These are phyloP conservation scores for Cymodocea nodosa DNA, from an alignment of 116 monocot genomes.

Conservation along the genomic window DNA sequence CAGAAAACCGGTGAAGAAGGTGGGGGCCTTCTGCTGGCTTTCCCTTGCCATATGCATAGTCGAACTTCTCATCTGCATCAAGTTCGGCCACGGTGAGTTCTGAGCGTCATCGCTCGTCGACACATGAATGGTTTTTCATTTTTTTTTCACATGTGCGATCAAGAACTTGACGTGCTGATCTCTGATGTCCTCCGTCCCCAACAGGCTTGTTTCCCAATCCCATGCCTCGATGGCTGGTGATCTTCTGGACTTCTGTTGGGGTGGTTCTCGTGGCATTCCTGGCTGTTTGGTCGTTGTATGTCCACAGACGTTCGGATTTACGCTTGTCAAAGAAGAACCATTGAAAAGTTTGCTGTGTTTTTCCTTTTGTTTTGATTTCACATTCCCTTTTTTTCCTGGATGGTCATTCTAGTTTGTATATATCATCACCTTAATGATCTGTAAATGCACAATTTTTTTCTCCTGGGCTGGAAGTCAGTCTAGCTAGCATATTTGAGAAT, in stretches of 20 bases:
- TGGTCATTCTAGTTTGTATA: constrained; percentile 9
- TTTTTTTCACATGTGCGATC: no score
- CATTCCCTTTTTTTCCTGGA: constrained; percentile 1
- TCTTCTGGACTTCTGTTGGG: constrained; percentile 58
- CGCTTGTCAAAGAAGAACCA: constrained; percentile 38
- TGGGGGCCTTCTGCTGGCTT: constrained; percentile 97
- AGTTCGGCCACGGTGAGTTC: constrained; percentile 76
- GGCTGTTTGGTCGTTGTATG: constrained; percentile 61
- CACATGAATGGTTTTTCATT: neutral
- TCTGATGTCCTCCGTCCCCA: neutral
- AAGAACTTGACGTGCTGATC: neutral
- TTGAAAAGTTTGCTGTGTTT: constrained; percentile 13
- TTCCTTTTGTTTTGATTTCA: neutral
- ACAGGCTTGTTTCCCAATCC: constrained; percentile 74
- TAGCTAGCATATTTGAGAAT: constrained; percentile 1
- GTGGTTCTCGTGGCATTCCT: constrained; percentile 39
- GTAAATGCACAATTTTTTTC: constrained; percentile 4
- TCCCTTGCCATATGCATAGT: constrained; percentile 94
- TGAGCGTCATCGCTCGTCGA: neutral
- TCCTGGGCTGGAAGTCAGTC: neutral
- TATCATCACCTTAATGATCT: constrained; percentile 2
- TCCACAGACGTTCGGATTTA: constrained; percentile 17
- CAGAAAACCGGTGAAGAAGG: constrained; percentile 85
- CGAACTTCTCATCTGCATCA: constrained; percentile 89
- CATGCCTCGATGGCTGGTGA: constrained; percentile 67